Conservation (phyloP, 2,329 filamentous ascomycete species). For the Shiraia bambusicola region DNA sequence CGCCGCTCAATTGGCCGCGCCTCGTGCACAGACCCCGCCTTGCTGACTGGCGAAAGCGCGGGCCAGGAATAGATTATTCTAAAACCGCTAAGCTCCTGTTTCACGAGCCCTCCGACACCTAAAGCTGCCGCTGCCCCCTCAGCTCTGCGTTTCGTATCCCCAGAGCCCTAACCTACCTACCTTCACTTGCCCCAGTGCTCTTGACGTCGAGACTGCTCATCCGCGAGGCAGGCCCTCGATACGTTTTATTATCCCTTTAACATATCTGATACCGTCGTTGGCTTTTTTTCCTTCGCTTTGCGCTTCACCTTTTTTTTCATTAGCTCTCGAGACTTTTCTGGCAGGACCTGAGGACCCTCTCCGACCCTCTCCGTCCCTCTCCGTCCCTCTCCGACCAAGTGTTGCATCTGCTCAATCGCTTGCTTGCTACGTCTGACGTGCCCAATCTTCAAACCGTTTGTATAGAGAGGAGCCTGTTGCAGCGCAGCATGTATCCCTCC, state of each 20-base stretch:
- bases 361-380: no score
- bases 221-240: constrained; percentile 44
- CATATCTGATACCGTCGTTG: constrained; percentile 41
- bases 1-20: constrained; percentile 24
- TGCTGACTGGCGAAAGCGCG: constrained; percentile 28
- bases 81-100: constrained; percentile 44
- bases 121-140: constrained; percentile 44
- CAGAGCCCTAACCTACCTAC: constrained; percentile 37
- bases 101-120: constrained; percentile 44
- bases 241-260: constrained; percentile 41
- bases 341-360: constrained; percentile 41
- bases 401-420: constrained; percentile 21
- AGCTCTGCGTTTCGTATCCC: constrained; percentile 43
- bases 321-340: constrained; percentile 38
- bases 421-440: constrained; percentile 32
- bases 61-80: constrained; percentile 39
- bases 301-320: constrained; percentile 42
- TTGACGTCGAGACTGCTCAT: constrained; percentile 38
- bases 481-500: constrained; percentile 51
- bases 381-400: no score
- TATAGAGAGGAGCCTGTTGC: constrained; percentile 40
- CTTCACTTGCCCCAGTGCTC: constrained; percentile 35
- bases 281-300: constrained; percentile 40
- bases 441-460: constrained; percentile 28
- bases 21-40: constrained; percentile 23